Percentiles rank a stretch among this genome's conserved stretches.
phyloP scores from a whole-genome alignment of 257 asterid species.

The Plantago ovata region DNA sequence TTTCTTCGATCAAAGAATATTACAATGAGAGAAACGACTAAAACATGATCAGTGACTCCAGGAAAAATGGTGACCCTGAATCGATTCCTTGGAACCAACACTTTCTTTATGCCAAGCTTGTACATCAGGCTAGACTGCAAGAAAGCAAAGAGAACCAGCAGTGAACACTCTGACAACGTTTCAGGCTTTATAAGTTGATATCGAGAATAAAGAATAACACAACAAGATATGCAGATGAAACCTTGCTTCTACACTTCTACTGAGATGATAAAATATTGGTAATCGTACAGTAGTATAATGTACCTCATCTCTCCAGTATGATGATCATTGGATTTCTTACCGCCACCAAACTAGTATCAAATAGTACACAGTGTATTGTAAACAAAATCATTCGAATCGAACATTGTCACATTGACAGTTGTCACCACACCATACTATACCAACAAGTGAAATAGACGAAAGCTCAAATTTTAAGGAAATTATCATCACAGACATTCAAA shows the following conservation, averaged over 20 bases:
- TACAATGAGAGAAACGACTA: conserved; percentile 58
- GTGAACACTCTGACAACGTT: no score
- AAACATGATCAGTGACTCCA: conserved; percentile 48
- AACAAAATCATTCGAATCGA: not conserved
- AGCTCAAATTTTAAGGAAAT: not conserved
- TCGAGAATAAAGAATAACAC: not conserved
- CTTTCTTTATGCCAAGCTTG: conserved; percentile 58
- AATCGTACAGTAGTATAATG: not conserved
- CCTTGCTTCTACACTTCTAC: not conserved
- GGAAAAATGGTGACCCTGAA: conserved; percentile 86
- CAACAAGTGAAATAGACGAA: no score
- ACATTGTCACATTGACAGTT: no score
- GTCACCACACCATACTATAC: no score
- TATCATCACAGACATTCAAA: not conserved
- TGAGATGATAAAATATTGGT: not conserved
- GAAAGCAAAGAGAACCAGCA: conserved; percentile 9
- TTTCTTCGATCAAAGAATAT: conserved; percentile 69
- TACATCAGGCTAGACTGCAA: conserved; percentile 91
- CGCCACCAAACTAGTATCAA: no score
- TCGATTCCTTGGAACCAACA: conserved; percentile 65
- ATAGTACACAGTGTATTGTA: no score
- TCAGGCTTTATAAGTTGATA: no score
- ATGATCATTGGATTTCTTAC: no score
- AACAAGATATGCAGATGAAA: not conserved
- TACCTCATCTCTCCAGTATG: conserved; percentile 52